Evolutionary conservation across 768 basidiomycete species (phyloP).

Genomic region (Agaricus sinodeliciosus): DNA sequence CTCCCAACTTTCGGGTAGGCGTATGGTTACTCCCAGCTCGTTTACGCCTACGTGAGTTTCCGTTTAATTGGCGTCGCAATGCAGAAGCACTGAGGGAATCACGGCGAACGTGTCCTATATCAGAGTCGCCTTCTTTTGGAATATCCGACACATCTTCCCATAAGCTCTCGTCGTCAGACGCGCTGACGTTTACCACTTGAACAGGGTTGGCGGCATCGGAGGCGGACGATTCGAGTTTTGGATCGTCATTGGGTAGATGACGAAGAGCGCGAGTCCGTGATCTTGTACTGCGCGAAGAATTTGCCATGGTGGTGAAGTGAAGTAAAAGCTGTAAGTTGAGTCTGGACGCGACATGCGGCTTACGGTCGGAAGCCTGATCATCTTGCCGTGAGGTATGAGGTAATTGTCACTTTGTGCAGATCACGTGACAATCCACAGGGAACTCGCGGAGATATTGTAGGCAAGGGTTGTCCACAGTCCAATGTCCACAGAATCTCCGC

Average conservation of each 20-base stretch:
- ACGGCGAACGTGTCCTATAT: neutral
- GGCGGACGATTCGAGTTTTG: neutral
- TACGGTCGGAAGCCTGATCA: neutral
- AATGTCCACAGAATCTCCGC: too few species aligned
- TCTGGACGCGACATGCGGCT: neutral
- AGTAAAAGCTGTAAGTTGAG: neutral
- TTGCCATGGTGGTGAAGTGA: neutral
- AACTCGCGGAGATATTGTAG: too few species aligned
- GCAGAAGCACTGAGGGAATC: neutral
- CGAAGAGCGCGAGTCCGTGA: conserved; percentile 6
- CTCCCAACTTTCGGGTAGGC: neutral
- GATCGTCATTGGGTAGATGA: neutral
- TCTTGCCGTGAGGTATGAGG: neutral
- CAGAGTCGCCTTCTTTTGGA: neutral
- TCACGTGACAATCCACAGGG: too few species aligned
- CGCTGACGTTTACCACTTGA: conserved; percentile 27
- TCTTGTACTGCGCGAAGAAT: conserved; percentile 7
- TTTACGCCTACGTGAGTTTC: conserved; percentile 2
- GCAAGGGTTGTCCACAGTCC: too few species aligned
- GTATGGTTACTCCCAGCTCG: neutral
- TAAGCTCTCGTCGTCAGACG: neutral
- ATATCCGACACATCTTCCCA: conserved; percentile 6
- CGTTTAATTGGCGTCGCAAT: neutral
- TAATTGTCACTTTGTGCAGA: too few species aligned
- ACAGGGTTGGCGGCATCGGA: conserved; percentile 11